A percentile compares a stretch with the other conserved stretches of the same genome.
These are phyloP conservation scores for Saksenaea oblongispora DNA, from an alignment of 371 early-diverging fungal species.

Conservation along the genomic window DNA sequence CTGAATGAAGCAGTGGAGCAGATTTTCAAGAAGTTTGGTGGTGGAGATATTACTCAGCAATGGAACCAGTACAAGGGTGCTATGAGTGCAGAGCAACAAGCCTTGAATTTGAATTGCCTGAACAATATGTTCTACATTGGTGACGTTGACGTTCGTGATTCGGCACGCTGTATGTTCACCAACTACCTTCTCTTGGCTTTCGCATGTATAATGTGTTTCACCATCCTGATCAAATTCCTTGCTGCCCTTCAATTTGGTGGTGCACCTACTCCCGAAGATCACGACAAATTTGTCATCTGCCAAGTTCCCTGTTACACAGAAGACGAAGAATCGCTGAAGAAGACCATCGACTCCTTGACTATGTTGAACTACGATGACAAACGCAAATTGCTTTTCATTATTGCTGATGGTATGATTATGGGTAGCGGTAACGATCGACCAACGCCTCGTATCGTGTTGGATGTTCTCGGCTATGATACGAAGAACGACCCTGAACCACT, in stretches of 20 bases:
- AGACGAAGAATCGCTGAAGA: slow-evolving; percentile 72
- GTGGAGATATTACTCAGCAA: slow-evolving; percentile 65
- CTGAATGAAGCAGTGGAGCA: slow-evolving; percentile 56
- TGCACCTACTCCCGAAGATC: slow-evolving; percentile 75
- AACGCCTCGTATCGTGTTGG: slow-evolving; percentile 96
- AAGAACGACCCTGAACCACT: slow-evolving; percentile 88
- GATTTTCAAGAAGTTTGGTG: slow-evolving; percentile 70
- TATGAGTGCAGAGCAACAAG: slow-evolving; percentile 38
- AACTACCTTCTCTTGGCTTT: slow-evolving; percentile 85
- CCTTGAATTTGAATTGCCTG: slow-evolving; percentile 67
- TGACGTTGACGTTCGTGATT: slow-evolving; percentile 81
- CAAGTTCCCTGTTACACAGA: slow-evolving; percentile 87
- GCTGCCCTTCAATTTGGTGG: slow-evolving; percentile 83
- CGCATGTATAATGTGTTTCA: slow-evolving; percentile 77
- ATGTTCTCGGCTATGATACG: slow-evolving; percentile 91
- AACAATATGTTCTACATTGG: slow-evolving; percentile 88
- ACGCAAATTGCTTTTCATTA: slow-evolving; percentile 92
- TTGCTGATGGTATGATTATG: slow-evolving; percentile 93
- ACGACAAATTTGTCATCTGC: slow-evolving; percentile 91
- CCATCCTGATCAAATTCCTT: slow-evolving; percentile 92
- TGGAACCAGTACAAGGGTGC: slow-evolving; percentile 52
- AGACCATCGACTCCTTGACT: slow-evolving; percentile 96
- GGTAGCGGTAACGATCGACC: slow-evolving; percentile 96
- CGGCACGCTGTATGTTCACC: slow-evolving; percentile 82
- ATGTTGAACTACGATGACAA: slow-evolving; percentile 92